Conservation (phyloP, 495 filamentous ascomycete genomes). For the Talaromyces borbonicus region DNA sequence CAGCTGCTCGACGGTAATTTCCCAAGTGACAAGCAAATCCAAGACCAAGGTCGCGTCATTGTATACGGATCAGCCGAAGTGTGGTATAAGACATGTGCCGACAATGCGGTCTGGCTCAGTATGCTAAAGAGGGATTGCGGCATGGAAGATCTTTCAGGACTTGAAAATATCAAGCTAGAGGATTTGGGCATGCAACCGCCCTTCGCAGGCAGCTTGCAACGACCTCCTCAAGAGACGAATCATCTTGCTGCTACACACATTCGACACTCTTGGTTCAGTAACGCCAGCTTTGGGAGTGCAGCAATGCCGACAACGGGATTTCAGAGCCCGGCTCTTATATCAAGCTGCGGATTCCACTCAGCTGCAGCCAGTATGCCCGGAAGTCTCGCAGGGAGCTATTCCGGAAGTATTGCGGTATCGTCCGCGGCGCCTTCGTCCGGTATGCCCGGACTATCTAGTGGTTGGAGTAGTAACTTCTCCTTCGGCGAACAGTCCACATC, state of each 20-base stretch:
- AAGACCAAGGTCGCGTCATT: slow-evolving; percentile 51
- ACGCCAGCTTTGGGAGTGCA: slow-evolving; percentile 15
- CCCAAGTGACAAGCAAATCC: slow-evolving; percentile 52
- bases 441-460: slow-evolving; percentile 22
- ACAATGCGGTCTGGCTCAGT: slow-evolving; percentile 54
- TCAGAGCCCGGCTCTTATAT: slow-evolving; percentile 27
- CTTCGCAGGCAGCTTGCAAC: slow-evolving; percentile 25
- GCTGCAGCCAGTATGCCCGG: slow-evolving; percentile 25
- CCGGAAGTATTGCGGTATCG: slow-evolving; percentile 26
- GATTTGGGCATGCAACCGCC: slow-evolving; percentile 35
- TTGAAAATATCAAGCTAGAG: slow-evolving; percentile 25
- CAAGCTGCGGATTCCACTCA: slow-evolving; percentile 25
- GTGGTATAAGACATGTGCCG: slow-evolving; percentile 65
- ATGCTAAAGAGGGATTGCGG: slow-evolving; percentile 58
- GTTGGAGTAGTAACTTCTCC: slow-evolving; percentile 32
- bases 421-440: slow-evolving; percentile 14
- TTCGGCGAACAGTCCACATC: slow-evolving; percentile 23
- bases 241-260: slow-evolving; percentile 19
- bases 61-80: slow-evolving; percentile 57
- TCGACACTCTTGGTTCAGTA: slow-evolving; percentile 1
- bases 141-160: slow-evolving; percentile 26
- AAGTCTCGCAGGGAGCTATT: slow-evolving; percentile 33
- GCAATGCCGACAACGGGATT: slow-evolving; percentile 24
- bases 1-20: slow-evolving; percentile 39
- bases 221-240: slow-evolving; percentile 25